Evolutionary conservation across 1,284 basidiomycete species (phyloP), one percentile per base, ranked within the genome.

Genomic region (Mycena citricolor): DNA sequence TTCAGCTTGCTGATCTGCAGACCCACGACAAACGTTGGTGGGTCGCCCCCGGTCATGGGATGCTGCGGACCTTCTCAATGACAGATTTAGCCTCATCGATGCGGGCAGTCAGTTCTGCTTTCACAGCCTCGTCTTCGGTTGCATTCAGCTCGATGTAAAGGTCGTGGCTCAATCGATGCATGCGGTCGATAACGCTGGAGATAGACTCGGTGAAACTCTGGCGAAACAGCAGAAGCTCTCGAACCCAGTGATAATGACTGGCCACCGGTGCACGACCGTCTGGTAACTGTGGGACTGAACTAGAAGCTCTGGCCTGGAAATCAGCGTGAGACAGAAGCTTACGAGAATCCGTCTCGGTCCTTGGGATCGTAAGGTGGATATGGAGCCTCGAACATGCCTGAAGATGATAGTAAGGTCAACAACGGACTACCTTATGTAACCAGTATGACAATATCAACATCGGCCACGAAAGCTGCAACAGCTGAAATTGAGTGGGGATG

Each of bases 231-330:
- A 79, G 77, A 32, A 12, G 60, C 90, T 86, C 54, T 93, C 83
- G 44, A 90, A 74, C 45, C 77, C 76, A 5, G 91, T 91, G 36
- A 94, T 71, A 55, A 95, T 97, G 23, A 88, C 75, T 1, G 95
- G 95, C 95, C 95, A 98, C 46, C 92, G 74, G 62, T 74, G 87
- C 45, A 70, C 58, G n/a, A 69, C 67, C 4, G 70, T 72, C 43
- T 70, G 62, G 46, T 72, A 73, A 40, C 71, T 74, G 12, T 36
- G 17, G 32, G 12, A 37, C 26, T 37, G 37, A 34, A 39, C 36
- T 23, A 36, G 19, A 16, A 14, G 1, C 13, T 16, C 12, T 39
- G 28, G 24, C 25, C 50, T 44, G 51, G 44, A 30, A n/a, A n/a
- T n/a, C n/a, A n/a, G n/a, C n/a, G n/a, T 49, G 44, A 32, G 49